Conservation (phyloP, 768 basidiomycete species). For the Suillus americanus region DNA sequence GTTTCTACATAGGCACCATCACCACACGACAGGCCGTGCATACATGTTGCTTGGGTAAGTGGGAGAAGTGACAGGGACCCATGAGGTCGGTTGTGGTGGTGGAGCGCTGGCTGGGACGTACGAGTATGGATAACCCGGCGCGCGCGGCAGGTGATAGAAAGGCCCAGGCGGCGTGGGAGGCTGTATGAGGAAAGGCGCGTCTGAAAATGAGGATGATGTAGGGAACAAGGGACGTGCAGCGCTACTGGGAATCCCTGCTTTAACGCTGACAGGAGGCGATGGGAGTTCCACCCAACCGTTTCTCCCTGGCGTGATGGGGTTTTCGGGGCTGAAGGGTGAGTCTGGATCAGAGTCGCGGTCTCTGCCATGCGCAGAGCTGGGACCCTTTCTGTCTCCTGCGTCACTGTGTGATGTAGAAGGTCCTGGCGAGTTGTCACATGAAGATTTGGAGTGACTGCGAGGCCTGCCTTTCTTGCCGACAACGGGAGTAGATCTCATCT, state of each 20-base stretch:
- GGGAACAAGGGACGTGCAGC: background rate
- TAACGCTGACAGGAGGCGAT: background rate
- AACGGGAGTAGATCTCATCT: conserved; percentile 40
- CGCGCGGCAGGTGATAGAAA: background rate
- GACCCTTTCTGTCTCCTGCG: too few species aligned
- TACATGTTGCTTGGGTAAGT: background rate
- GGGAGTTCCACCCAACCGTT: background rate
- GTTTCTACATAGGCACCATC: background rate
- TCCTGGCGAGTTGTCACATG: background rate
- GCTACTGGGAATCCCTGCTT: background rate
- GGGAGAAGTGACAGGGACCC: background rate
- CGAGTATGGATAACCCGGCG: background rate
- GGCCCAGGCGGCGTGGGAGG: too few species aligned
- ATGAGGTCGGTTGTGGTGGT: background rate
- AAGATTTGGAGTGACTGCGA: conserved; percentile 16
- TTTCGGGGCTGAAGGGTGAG: background rate
- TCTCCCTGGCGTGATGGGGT: background rate
- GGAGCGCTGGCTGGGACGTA: background rate
- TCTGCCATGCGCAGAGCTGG: background rate
- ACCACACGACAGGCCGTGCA: background rate
- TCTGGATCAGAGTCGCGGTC: background rate
- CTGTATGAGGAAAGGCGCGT: background rate
- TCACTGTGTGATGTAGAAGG: background rate
- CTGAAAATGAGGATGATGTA: background rate
- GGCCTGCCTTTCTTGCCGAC: conserved; percentile 6